phyloP scores from a whole-genome alignment of 768 basidiomycete species.

The Cystobasidium onofrii region DNA sequence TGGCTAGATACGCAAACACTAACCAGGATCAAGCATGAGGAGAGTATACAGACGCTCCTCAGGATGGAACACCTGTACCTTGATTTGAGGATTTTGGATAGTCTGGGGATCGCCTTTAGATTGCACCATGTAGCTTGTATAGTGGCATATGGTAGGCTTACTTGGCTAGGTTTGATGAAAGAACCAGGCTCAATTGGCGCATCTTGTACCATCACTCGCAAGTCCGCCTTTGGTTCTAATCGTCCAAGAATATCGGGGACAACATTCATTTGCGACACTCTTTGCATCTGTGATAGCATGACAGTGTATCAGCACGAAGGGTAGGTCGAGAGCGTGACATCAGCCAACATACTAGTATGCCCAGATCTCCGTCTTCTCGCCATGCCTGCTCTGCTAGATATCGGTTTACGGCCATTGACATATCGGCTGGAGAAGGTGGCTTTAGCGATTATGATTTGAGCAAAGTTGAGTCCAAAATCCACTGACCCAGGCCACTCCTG shows the following conservation, averaged over 20 bases:
- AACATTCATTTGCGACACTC: slow-evolving; percentile 80
- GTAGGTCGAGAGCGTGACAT: not conserved
- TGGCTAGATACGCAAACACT: slow-evolving; percentile 33
- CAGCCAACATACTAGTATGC: slow-evolving; percentile 57
- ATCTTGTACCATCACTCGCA: slow-evolving; percentile 55
- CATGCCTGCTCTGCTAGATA: slow-evolving; percentile 73
- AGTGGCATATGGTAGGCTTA: not conserved
- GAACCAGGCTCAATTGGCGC: slow-evolving; percentile 59
- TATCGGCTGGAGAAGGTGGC: slow-evolving; percentile 40
- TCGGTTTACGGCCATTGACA: slow-evolving; percentile 59
- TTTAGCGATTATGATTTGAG: slow-evolving; percentile 10
- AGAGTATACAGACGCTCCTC: slow-evolving; percentile 77
- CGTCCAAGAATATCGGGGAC: slow-evolving; percentile 74
- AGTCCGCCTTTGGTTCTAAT: slow-evolving; percentile 64
- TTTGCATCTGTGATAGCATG: slow-evolving; percentile 63
- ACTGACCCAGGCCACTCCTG: slow-evolving; percentile 67
- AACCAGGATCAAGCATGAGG: slow-evolving; percentile 78
- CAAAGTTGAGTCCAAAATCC: slow-evolving; percentile 13
- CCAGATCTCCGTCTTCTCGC: slow-evolving; percentile 73
- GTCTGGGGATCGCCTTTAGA: slow-evolving; percentile 52
- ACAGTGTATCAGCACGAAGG: not conserved
- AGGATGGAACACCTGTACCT: slow-evolving; percentile 69
- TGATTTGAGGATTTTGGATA: slow-evolving; percentile 56
- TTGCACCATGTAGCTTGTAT: slow-evolving; percentile 1
- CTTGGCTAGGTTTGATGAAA: slow-evolving; percentile 59